These are phyloP conservation scores for Blastobotrys terrestris DNA, from an alignment of 805 yeast species.

Conservation along the genomic window DNA sequence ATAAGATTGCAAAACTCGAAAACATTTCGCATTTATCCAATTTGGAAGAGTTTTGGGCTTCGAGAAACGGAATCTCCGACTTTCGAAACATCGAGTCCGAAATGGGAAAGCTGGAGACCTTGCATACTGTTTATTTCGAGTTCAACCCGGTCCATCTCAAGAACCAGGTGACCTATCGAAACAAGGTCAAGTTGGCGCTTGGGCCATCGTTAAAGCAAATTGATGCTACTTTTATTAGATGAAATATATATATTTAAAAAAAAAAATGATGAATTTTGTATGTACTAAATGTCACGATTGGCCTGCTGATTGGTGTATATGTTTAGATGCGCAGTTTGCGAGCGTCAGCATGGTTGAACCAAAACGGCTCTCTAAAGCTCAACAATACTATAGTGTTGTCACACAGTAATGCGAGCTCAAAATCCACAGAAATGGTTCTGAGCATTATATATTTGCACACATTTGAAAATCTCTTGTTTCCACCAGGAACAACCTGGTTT, in stretches of 20 bases:
- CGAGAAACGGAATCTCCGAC: constrained; percentile 61
- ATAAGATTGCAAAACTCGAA: constrained; percentile 54
- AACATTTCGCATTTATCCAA: constrained; percentile 57
- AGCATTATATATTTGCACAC: no score
- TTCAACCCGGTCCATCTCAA: constrained; percentile 79
- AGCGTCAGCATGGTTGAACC: no score
- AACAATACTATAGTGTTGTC: no score
- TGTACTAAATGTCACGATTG: no score
- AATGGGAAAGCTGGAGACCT: constrained; percentile 51
- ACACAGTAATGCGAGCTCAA: no score
- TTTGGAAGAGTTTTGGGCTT: constrained; percentile 94
- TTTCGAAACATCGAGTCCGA: constrained; percentile 66
- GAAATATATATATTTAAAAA: not conserved
- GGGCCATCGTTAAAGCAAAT: constrained; percentile 72
- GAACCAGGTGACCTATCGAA: constrained; percentile 76
- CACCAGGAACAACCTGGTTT: no score
- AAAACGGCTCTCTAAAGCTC: no score
- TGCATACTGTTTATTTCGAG: constrained; percentile 90
- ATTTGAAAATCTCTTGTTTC: no score
- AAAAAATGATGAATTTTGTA: not conserved
- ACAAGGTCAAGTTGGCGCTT: constrained; percentile 69
- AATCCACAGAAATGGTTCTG: no score
- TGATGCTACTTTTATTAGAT: constrained; percentile 69
- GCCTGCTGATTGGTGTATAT: no score
- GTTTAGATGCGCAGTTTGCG: no score